These are phyloP conservation scores for Aspergillus sp. DNA, from an alignment of 2,329 filamentous ascomycete species.

Conservation along the genomic window DNA sequence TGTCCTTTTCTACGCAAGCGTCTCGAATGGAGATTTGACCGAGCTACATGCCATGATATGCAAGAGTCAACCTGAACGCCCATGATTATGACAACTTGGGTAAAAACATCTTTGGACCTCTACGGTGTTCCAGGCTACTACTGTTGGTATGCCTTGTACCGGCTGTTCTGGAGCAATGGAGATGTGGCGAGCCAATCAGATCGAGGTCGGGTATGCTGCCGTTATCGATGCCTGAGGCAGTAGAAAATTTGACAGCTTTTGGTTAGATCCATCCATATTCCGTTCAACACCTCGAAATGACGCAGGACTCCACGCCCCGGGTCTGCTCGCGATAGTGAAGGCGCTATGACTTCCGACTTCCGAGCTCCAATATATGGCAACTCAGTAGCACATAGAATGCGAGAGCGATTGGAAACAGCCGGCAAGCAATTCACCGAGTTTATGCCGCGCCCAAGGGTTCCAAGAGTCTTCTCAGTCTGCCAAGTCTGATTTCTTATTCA, in stretches of 20 bases:
- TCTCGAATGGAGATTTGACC: too few species aligned
- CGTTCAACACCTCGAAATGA: not conserved
- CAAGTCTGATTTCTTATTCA: not conserved
- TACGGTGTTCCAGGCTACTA: too few species aligned
- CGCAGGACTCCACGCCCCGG: not conserved
- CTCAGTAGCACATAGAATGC: not conserved
- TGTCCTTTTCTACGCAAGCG: too few species aligned
- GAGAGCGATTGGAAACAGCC: not conserved
- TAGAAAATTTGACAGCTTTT: too few species aligned
- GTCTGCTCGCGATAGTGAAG: not conserved
- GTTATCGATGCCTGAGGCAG: constrained; percentile 3
- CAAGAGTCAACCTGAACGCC: too few species aligned
- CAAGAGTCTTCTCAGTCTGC: not conserved
- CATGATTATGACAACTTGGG: not conserved
- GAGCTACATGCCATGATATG: too few species aligned
- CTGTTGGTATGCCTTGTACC: too few species aligned
- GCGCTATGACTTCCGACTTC: not conserved
- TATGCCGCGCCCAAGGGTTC: not conserved
- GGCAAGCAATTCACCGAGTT: not conserved
- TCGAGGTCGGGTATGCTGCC: not conserved
- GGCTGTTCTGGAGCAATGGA: not conserved
- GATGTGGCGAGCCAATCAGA: not conserved
- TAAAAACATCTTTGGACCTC: too few species aligned
- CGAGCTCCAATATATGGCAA: not conserved
- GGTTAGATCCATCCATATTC: too few species aligned